Conservation (phyloP, 1,284 basidiomycete genomes). For the Microbotryomycetes sp. region DNA sequence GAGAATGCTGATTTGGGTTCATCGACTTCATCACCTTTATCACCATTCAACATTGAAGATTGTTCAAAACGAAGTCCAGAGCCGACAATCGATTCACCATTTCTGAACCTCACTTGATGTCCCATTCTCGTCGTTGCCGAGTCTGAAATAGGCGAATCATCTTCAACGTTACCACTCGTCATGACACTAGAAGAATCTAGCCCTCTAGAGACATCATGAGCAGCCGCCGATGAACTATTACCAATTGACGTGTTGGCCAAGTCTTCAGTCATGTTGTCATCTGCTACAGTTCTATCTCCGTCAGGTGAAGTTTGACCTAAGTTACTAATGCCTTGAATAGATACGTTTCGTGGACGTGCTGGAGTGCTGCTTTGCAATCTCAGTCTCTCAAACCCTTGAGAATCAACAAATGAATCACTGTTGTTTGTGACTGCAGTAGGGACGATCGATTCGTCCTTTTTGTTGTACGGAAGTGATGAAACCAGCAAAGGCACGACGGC, state of each 20-base stretch:
- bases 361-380: background rate
- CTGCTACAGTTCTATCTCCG: slow-evolving; percentile 8
- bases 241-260: background rate
- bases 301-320: background rate
- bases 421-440: background rate
- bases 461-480: slow-evolving; percentile 11
- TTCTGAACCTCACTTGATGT: background rate
- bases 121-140: background rate
- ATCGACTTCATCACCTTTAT: slow-evolving; percentile 15
- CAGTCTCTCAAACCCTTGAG: background rate
- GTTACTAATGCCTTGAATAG: background rate
- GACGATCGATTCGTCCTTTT: background rate
- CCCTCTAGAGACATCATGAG: too few species aligned
- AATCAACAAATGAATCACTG: background rate
- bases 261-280: slow-evolving; percentile 6
- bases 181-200: slow-evolving; percentile 46
- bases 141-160: slow-evolving; percentile 9
- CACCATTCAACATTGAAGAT: background rate
- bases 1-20: slow-evolving; percentile 20
- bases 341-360: background rate
- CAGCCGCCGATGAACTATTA: too few species aligned
- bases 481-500: slow-evolving; percentile 2
- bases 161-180: slow-evolving; percentile 45
- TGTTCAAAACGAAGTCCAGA: background rate
- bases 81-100: background rate